Evolutionary conservation across 495 filamentous ascomycete species (phyloP), one percentile per base, ranked within the genome.

Genomic region (Lophiotrema nucula): DNA sequence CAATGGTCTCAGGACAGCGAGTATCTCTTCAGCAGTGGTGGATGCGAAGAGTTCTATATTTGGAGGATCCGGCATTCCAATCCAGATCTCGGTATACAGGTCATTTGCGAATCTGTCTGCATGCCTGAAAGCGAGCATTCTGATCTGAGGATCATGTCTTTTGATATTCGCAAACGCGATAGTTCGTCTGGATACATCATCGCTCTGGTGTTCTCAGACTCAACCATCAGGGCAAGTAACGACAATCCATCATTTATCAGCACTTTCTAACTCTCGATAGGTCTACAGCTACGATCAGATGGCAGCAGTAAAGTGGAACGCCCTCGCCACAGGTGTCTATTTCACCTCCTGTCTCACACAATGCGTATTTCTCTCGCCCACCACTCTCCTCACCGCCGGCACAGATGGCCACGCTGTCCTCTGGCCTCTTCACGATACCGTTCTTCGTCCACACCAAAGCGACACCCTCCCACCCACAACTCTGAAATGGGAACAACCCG

Each of bases 41-140:
- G 89, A 0, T 85, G 81, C 53, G 92, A 96, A 64, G 95, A 97
- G 65, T 86, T 97, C 57, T 92, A 82, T 53, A 80, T 92, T 23
- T 98, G 92, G 92, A 77, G 81, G 27, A 66, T 96, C 11, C 70
- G 74, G 6, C 8, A 8, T 8, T 35, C 31, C 1, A 63, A 51
- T 1, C 68, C 91, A 11, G 2, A 71, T 28, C 69, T 82, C 55
- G 74, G 83, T 54, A 43, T 86, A 38, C 77, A 84, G 26, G 81
- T 86, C 2, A 74, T 84, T 3, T 81, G 85, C 57, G 82, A 89
- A 62, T 83, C 82, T 0, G 70, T 74, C 10, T 85, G 82, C 63
- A 79, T 80, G 0, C 80, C 83, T 19, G 74, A 77, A 12, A 82
- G 81, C 2, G 73, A 77, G 0, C 77, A 81, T 6, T 79, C 80